Percentiles rank a stretch among this genome's conserved stretches.
Evolutionary conservation across 768 basidiomycete species (phyloP).

Genomic region (Gautieria morchelliformis): DNA sequence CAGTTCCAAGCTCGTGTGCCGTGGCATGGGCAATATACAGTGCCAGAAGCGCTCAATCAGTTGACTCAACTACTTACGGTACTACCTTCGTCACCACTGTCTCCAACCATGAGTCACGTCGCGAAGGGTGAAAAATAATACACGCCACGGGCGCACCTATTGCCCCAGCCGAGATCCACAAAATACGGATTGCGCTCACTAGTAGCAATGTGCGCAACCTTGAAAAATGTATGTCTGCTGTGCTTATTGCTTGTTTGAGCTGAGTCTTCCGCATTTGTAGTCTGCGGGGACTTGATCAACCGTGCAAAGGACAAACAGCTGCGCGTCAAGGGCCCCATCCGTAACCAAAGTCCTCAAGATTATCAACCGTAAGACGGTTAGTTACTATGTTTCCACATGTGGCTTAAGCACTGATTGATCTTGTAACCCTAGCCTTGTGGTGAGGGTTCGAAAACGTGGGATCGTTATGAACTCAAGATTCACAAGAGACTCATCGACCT

Average conservation of each 20-base stretch:
- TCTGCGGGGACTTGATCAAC: constrained; percentile 94
- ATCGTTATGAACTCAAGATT: constrained; percentile 97
- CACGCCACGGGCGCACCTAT: constrained; percentile 81
- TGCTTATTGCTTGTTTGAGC: neutral
- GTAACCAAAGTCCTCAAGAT: constrained; percentile 97
- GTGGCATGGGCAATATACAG: no score
- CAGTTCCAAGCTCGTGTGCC: no score
- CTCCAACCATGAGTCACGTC: constrained; percentile 86
- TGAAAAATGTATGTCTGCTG: constrained; percentile 75
- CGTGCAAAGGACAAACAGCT: constrained; percentile 99
- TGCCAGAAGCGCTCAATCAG: no score
- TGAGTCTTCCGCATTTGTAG: constrained; percentile 30
- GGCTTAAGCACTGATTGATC: neutral
- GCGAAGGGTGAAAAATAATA: constrained; percentile 98
- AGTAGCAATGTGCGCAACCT: constrained; percentile 96
- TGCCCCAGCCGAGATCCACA: constrained; percentile 89
- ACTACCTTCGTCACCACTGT: constrained; percentile 5
- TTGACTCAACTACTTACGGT: no score
- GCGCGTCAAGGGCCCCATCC: constrained; percentile 96
- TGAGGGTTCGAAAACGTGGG: constrained; percentile 99
- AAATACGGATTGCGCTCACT: constrained; percentile 98
- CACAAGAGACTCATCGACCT: constrained; percentile 99
- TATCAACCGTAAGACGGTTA: constrained; percentile 96
- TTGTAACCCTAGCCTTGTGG: constrained; percentile 76
- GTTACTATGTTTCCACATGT: constrained; percentile 21